A percentile compares a stretch with the other conserved stretches of the same genome.
These are phyloP conservation scores for Colletotrichum noveboracense DNA, from an alignment of 2,329 filamentous ascomycete species.

Conservation along the genomic window DNA sequence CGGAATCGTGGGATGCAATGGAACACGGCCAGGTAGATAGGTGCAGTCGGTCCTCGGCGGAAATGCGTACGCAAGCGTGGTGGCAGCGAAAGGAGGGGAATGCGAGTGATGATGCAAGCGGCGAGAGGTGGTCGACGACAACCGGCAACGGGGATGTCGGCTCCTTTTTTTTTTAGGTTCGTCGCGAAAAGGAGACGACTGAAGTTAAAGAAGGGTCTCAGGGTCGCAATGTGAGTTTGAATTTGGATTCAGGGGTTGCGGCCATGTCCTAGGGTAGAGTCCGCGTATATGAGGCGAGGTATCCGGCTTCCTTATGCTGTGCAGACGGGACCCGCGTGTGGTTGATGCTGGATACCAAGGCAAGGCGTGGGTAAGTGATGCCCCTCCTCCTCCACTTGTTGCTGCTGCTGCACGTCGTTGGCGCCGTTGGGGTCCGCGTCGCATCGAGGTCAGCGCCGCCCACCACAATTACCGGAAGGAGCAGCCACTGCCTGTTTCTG, in stretches of 20 bases:
- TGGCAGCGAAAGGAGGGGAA: background rate
- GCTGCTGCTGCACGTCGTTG: background rate
- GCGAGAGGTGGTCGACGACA: background rate
- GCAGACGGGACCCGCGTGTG: background rate
- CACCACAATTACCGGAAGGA: background rate
- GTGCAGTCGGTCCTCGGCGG: background rate
- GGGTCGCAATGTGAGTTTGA: conserved; percentile 4
- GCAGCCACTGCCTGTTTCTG: background rate
- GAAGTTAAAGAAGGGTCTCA: conserved; percentile 5
- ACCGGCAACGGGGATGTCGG: background rate
- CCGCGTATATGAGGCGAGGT: conserved; percentile 7
- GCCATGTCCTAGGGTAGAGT: conserved; percentile 11
- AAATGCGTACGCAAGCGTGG: background rate
- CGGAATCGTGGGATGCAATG: background rate
- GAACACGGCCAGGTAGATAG: background rate
- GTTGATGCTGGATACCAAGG: background rate
- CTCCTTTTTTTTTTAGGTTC: background rate
- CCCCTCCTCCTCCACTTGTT: background rate
- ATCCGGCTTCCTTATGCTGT: background rate
- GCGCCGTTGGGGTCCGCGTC: background rate
- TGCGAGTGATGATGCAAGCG: background rate
- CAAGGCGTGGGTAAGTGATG: background rate
- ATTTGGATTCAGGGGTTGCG: conserved; percentile 6
- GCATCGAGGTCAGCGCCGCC: background rate
- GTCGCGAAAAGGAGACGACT: background rate